Conservation (phyloP, 2,329 filamentous ascomycete genomes). For the Alternaria gaisen region DNA sequence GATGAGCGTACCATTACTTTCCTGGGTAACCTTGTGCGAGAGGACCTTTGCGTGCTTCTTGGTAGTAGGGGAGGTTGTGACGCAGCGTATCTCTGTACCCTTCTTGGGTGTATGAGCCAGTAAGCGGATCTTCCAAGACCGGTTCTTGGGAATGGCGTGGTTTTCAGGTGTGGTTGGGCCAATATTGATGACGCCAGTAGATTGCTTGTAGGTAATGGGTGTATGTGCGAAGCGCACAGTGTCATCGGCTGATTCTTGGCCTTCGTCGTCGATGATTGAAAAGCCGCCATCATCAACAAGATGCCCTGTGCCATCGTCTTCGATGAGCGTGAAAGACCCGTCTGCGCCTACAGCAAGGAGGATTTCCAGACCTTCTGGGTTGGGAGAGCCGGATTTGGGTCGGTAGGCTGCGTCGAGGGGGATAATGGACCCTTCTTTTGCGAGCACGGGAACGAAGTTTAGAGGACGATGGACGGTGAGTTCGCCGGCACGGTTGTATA, state of each 20-base stretch:
- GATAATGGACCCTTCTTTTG: conserved; percentile 66
- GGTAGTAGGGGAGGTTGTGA: conserved; percentile 31
- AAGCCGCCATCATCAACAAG: conserved; percentile 49
- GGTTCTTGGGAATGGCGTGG: conserved; percentile 37
- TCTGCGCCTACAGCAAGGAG: conserved; percentile 58
- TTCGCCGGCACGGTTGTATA: conserved; percentile 66
- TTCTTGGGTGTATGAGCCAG: conserved; percentile 37
- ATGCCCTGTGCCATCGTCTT: conserved; percentile 55
- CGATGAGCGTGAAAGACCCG: conserved; percentile 60
- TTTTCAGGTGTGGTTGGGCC: conserved; percentile 41
- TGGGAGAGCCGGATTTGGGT: conserved; percentile 59
- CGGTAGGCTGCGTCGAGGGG: conserved; percentile 59
- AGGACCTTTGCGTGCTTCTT: conserved; percentile 39
- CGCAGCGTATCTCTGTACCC: conserved; percentile 33
- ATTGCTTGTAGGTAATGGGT: conserved; percentile 51
- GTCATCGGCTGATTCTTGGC: conserved; percentile 25
- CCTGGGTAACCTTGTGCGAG: conserved; percentile 21
- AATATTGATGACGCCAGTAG: conserved; percentile 47
- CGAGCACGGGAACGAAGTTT: conserved; percentile 62
- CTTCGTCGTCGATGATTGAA: conserved; percentile 55
- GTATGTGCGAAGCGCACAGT: conserved; percentile 46
- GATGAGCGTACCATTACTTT: conserved; percentile 41
- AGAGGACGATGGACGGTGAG: conserved; percentile 63
- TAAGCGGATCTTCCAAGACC: conserved; percentile 46
- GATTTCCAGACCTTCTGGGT: conserved; percentile 60